Evolutionary conservation across 1,139 yeast species (phyloP).

Genomic region (Fermentozyma sake): DNA sequence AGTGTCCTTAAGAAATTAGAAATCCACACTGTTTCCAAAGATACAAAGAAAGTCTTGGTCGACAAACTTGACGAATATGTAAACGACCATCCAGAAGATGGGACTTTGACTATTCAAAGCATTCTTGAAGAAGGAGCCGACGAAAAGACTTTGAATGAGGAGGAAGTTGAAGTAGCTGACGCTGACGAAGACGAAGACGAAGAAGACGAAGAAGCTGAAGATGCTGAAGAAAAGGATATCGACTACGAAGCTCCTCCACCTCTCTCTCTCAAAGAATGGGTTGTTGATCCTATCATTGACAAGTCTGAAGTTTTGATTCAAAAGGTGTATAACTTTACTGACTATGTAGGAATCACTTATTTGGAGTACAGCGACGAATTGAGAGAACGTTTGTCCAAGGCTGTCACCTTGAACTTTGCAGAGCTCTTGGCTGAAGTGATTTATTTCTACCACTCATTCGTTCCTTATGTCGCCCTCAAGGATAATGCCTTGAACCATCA

Average conservation of each 20-base stretch:
- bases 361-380: constrained; percentile 40
- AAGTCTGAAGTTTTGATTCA: constrained; percentile 24
- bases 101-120: constrained; percentile 20
- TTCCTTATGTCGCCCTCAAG: constrained; percentile 36
- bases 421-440: constrained; percentile 36
- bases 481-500: constrained; percentile 37
- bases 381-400: constrained; percentile 46
- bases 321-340: constrained; percentile 33
- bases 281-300: constrained; percentile 37
- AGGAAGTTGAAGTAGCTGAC: constrained; percentile 10
- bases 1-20: constrained; percentile 33
- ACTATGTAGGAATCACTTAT: constrained; percentile 36
- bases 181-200: constrained; percentile 19
- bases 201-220: constrained; percentile 15
- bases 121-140: constrained; percentile 12
- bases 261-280: constrained; percentile 34
- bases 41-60: constrained; percentile 40
- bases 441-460: constrained; percentile 31
- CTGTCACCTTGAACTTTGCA: constrained; percentile 43
- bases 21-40: constrained; percentile 31
- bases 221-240: constrained; percentile 17
- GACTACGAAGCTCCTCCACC: constrained; percentile 38
- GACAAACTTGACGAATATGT: constrained; percentile 38
- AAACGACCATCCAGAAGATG: constrained; percentile 35
- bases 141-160: constrained; percentile 14